phyloP scores from a whole-genome alignment of 805 yeast genomes.

The Candida mattraensis region DNA sequence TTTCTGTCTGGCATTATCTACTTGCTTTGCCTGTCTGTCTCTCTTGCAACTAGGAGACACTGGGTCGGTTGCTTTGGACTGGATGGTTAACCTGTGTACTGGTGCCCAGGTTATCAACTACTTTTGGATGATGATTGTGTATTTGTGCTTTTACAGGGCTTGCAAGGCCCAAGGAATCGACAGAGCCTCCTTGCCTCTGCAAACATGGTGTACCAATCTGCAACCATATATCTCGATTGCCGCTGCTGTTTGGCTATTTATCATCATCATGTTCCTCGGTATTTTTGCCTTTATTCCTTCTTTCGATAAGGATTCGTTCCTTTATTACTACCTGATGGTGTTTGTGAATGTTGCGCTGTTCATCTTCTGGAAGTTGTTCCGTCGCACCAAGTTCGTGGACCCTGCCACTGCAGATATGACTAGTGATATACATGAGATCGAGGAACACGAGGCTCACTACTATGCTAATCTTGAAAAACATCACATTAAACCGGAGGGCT shows the following conservation, averaged over 20 bases:
- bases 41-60: slow-evolving; percentile 38
- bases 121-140: slow-evolving; percentile 44
- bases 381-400: slow-evolving; percentile 38
- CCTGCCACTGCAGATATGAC: slow-evolving; percentile 48
- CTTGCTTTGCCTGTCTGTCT: slow-evolving; percentile 27
- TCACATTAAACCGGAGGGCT: slow-evolving; percentile 1
- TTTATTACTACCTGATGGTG: slow-evolving; percentile 44
- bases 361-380: slow-evolving; percentile 38
- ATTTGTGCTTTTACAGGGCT: slow-evolving; percentile 62
- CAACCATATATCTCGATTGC: slow-evolving; percentile 34
- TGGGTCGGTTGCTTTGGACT: slow-evolving; percentile 30
- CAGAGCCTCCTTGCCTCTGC: slow-evolving; percentile 44
- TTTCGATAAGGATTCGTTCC: slow-evolving; percentile 40
- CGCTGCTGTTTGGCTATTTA: slow-evolving; percentile 31
- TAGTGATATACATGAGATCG: slow-evolving; percentile 47
- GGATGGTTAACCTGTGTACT: slow-evolving; percentile 33
- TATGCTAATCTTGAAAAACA: slow-evolving; percentile 17
- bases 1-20: slow-evolving; percentile 37
- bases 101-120: slow-evolving; percentile 32
- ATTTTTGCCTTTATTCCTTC: slow-evolving; percentile 40
- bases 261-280: slow-evolving; percentile 40
- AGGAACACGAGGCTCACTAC: slow-evolving; percentile 44
- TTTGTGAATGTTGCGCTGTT: slow-evolving; percentile 40
- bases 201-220: slow-evolving; percentile 47
- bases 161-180: slow-evolving; percentile 54